A percentile compares a stretch with the other conserved stretches of the same genome.
Conservation (phyloP, 768 basidiomycete species). For the Boletus rubescentipes region DNA sequence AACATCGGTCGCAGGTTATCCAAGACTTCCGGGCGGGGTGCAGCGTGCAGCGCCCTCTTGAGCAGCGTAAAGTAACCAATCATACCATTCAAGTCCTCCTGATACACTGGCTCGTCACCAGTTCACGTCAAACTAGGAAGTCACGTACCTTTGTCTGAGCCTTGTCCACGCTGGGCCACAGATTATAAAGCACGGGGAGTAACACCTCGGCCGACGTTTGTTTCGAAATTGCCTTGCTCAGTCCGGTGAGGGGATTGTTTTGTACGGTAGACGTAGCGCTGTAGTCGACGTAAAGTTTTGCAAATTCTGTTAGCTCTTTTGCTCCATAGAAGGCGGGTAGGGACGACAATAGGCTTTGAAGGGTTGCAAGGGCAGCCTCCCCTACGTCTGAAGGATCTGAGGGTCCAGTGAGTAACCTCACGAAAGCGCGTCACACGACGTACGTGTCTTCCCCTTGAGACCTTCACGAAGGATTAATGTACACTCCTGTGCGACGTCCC, state of each 20-base stretch:
- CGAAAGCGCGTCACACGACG: slow-evolving; percentile 26
- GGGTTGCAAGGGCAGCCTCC: slow-evolving; percentile 42
- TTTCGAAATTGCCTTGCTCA: slow-evolving; percentile 71
- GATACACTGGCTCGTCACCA: not conserved
- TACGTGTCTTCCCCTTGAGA: slow-evolving; percentile 28
- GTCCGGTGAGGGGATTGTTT: slow-evolving; percentile 33
- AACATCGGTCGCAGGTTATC: slow-evolving; percentile 68
- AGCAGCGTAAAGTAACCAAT: slow-evolving; percentile 65
- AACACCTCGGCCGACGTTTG: slow-evolving; percentile 65
- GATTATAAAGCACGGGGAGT: slow-evolving; percentile 58
- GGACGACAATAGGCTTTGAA: slow-evolving; percentile 68
- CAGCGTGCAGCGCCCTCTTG: slow-evolving; percentile 60
- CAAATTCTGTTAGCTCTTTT: slow-evolving; percentile 54
- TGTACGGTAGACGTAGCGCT: slow-evolving; percentile 10
- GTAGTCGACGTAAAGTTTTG: slow-evolving; percentile 57
- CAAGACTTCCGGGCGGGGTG: slow-evolving; percentile 61
- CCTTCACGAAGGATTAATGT: slow-evolving; percentile 46
- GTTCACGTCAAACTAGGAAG: not conserved
- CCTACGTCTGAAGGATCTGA: slow-evolving; percentile 34
- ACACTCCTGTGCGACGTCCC: slow-evolving; percentile 62
- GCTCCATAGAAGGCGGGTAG: slow-evolving; percentile 83
- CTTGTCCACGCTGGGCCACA: slow-evolving; percentile 48
- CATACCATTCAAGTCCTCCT: slow-evolving; percentile 29
- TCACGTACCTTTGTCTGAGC: slow-evolving; percentile 38
- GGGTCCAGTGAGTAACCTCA: not conserved